A percentile compares a stretch with the other conserved stretches of the same genome.
Conservation (phyloP, 768 basidiomycete genomes). For the Daedaleopsis sinensis region DNA sequence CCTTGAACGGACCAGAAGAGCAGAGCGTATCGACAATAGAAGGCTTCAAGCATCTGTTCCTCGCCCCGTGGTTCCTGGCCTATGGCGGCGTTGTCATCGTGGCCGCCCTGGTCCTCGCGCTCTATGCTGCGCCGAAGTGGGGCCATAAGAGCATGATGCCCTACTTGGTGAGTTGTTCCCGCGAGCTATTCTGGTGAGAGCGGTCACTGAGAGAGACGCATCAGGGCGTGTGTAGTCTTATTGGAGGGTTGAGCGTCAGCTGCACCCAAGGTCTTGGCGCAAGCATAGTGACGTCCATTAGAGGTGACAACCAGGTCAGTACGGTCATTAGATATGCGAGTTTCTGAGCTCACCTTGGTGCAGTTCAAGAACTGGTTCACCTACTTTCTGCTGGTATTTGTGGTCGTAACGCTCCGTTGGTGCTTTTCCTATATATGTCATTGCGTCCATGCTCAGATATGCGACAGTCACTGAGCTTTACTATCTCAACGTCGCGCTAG, state of each 20-base stretch:
- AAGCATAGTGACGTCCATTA: conserved; percentile 76
- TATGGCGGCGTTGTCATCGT: conserved; percentile 63
- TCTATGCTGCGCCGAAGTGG: conserved; percentile 82
- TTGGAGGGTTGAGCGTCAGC: conserved; percentile 89
- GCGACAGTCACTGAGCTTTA: conserved; percentile 79
- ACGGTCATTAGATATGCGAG: neutral
- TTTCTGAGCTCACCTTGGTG: neutral
- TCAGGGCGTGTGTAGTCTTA: conserved; percentile 82
- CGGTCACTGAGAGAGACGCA: neutral
- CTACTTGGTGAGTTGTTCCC: conserved; percentile 43
- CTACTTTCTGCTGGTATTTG: conserved; percentile 82
- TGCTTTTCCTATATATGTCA: neutral
- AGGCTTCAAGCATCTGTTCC: conserved; percentile 74
- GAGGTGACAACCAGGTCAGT: conserved; percentile 72
- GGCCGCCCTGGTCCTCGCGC: conserved; percentile 62
- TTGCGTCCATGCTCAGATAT: neutral
- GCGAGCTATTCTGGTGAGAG: neutral
- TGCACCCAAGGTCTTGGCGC: conserved; percentile 91
- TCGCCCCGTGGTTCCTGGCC: conserved; percentile 78
- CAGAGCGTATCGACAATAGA: conserved; percentile 64
- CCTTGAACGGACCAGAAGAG: conserved; percentile 81
- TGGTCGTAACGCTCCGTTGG: conserved; percentile 75
- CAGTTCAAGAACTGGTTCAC: conserved; percentile 91
- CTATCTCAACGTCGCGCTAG: conserved; percentile 91
- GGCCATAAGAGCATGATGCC: conserved; percentile 91